Percentiles rank a stretch among this genome's conserved stretches.
Conservation (phyloP, 345 rosid genomes). For the Bruguiera parviflora region DNA sequence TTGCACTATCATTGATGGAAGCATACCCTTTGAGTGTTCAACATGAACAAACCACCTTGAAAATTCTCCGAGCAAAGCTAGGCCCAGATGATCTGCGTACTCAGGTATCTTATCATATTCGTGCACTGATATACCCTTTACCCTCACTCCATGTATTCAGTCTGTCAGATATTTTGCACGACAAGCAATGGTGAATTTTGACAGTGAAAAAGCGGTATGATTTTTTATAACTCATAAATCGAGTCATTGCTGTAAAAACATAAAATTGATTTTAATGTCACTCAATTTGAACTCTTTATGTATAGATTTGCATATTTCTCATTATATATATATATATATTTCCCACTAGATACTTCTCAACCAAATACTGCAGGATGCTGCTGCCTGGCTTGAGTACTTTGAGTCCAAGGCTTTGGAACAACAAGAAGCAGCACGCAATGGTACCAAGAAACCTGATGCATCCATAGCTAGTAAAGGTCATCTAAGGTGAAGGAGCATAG, state of each 20-base stretch:
- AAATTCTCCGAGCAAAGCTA: constrained; percentile 88
- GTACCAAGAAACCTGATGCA: constrained; percentile 95
- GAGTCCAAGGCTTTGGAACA: constrained; percentile 97
- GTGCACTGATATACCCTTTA: background rate
- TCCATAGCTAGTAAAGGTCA: constrained; percentile 99
- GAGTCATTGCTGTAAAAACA: background rate
- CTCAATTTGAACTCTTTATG: too few relatives aligned
- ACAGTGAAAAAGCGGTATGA: background rate
- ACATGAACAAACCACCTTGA: constrained; percentile 95
- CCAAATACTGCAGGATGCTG: constrained; percentile 78
- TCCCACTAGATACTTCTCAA: constrained; percentile 5
- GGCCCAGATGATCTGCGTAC: constrained; percentile 98
- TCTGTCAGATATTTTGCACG: background rate
- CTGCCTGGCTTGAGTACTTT: constrained; percentile 99
- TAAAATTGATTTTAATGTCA: too few relatives aligned
- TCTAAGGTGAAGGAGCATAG: constrained; percentile 59
- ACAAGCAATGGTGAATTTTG: background rate
- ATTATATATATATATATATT: background rate
- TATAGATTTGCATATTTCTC: too few relatives aligned
- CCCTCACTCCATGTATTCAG: background rate
- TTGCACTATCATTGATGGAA: constrained; percentile 99
- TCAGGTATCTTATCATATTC: constrained; percentile 51
- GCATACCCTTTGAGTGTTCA: constrained; percentile 96
- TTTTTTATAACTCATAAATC: background rate
- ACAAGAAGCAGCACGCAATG: constrained; percentile 98